Conservation (phyloP, 2,329 filamentous ascomycete genomes). For the Ilyonectria destructans region DNA sequence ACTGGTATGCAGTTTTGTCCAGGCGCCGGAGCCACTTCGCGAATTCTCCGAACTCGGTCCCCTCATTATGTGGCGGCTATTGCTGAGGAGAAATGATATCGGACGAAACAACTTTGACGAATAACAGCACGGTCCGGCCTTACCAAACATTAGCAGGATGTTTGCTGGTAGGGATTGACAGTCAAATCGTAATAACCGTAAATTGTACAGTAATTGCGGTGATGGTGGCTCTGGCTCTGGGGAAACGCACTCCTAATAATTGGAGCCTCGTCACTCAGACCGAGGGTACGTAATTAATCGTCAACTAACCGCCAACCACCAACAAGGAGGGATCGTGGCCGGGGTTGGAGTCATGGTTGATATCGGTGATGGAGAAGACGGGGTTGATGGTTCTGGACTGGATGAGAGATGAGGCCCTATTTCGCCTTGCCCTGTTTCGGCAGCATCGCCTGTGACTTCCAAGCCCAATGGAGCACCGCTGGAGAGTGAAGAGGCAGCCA, state of each 20-base stretch:
- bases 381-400: background rate
- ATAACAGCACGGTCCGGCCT: slow-evolving; percentile 5
- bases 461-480: background rate
- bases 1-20: background rate
- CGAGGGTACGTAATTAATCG: background rate
- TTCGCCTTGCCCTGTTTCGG: slow-evolving; percentile 21
- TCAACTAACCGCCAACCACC: slow-evolving; percentile 11
- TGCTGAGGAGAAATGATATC: background rate
- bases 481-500: slow-evolving; percentile 4
- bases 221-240: slow-evolving; percentile 12
- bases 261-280: slow-evolving; percentile 14
- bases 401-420: slow-evolving; percentile 32
- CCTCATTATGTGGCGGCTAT: slow-evolving; percentile 13
- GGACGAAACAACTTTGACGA: slow-evolving; percentile 5
- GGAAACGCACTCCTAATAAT: slow-evolving; percentile 6
- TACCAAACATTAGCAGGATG: slow-evolving; percentile 13
- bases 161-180: slow-evolving; percentile 10
- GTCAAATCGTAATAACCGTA: slow-evolving; percentile 15
- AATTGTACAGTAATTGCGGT: background rate
- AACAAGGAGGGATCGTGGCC: slow-evolving; percentile 9
- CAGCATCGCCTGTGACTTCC: slow-evolving; percentile 18
- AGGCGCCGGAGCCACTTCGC: background rate
- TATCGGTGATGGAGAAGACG: slow-evolving; percentile 18
- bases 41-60: slow-evolving; percentile 12
- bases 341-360: slow-evolving; percentile 11